These are phyloP conservation scores for Neofusicoccum ribis DNA, from an alignment of 2,329 filamentous ascomycete genomes.

Conservation along the genomic window DNA sequence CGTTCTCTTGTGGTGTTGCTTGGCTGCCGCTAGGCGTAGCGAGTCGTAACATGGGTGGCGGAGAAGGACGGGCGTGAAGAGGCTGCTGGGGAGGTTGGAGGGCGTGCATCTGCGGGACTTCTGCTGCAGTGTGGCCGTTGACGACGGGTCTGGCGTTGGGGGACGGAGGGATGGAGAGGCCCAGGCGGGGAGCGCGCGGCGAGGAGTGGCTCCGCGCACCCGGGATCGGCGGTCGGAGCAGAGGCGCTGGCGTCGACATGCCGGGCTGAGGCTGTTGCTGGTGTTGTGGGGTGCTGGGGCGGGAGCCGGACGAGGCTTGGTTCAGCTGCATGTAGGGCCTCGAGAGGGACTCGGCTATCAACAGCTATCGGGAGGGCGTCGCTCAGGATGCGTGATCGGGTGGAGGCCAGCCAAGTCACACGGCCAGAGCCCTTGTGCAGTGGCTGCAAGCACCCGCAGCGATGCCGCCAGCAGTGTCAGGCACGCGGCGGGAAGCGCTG, in stretches of 20 bases:
- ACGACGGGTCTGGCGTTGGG: constrained; percentile 80
- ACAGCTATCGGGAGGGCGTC: neutral
- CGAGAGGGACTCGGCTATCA: neutral
- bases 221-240: constrained; percentile 80
- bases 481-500: constrained; percentile 10
- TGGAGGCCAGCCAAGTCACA: constrained; percentile 2
- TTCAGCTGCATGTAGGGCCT: constrained; percentile 15
- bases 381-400: neutral
- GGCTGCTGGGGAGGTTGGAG: constrained; percentile 46
- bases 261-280: constrained; percentile 25
- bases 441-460: constrained; percentile 19
- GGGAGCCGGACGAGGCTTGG: constrained; percentile 4
- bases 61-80: constrained; percentile 2
- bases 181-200: constrained; percentile 72
- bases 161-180: constrained; percentile 86
- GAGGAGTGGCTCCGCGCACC: constrained; percentile 60
- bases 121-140: constrained; percentile 50
- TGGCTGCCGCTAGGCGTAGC: constrained; percentile 86
- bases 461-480: constrained; percentile 13
- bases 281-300: constrained; percentile 16
- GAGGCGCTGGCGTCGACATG: constrained; percentile 76
- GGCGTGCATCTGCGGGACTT: constrained; percentile 41
- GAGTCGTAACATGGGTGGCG: constrained; percentile 75
- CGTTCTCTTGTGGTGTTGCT: constrained; percentile 68
- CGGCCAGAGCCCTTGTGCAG: constrained; percentile 13